phyloP scores from a whole-genome alignment of 164 flowering plant genomes.

The Macadamia integrifolia region DNA sequence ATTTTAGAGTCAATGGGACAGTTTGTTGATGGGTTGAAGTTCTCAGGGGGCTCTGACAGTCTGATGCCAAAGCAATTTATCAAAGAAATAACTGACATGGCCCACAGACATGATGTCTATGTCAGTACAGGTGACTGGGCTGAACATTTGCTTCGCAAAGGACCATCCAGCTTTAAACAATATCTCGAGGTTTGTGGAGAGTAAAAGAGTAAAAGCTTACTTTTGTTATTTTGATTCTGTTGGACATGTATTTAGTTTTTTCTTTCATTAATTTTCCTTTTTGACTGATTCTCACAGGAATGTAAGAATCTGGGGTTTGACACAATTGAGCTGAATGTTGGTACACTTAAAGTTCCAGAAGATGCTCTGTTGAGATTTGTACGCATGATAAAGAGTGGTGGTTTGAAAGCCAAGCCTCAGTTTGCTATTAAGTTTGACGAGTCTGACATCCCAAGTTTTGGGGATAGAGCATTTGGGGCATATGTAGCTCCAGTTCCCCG shows the following conservation, averaged over 20 bases:
- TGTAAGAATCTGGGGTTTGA: conserved; percentile 88
- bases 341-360: conserved; percentile 73
- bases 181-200: conserved; percentile 55
- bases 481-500: conserved; percentile 52
- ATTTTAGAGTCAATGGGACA: conserved; percentile 80
- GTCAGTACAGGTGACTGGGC: conserved; percentile 95
- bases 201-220: neutral
- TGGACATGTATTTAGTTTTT: neutral
- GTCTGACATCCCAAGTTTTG: conserved; percentile 55
- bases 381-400: conserved; percentile 68
- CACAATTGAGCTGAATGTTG: conserved; percentile 76
- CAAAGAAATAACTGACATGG: conserved; percentile 62
- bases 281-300: conserved; percentile 36
- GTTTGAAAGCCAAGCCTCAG: conserved; percentile 76
- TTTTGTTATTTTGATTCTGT: conserved; percentile 1
- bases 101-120: conserved; percentile 79
- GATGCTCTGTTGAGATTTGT: conserved; percentile 80
- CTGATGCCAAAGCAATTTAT: conserved; percentile 58
- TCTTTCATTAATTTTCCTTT: conserved; percentile 1
- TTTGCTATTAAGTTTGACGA: conserved; percentile 70
- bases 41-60: conserved; percentile 76
- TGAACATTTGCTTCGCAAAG: conserved; percentile 59
- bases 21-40: conserved; percentile 86
- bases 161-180: conserved; percentile 64
- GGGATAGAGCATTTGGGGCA: conserved; percentile 83